A percentile compares a stretch with the other conserved stretches of the same genome.
These are phyloP conservation scores for Zasmidium citrigriseum DNA, from an alignment of 2,329 filamentous ascomycete species.

Conservation along the genomic window DNA sequence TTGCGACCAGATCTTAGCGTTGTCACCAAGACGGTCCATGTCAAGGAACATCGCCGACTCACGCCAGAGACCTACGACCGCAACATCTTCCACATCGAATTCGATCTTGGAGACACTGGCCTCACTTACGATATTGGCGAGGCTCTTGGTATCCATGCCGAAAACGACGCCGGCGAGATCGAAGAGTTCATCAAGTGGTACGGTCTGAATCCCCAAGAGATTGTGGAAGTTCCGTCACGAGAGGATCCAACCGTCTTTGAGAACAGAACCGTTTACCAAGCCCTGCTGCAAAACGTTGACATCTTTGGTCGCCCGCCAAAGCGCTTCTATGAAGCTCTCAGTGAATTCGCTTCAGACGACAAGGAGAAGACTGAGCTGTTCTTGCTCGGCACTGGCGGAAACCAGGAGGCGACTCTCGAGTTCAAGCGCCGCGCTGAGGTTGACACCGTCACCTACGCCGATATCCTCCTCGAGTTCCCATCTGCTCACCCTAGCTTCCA, in stretches of 20 bases:
- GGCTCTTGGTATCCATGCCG: constrained; percentile 91
- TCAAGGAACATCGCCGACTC: constrained; percentile 93
- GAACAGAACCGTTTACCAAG: constrained; percentile 89
- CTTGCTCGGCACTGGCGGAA: constrained; percentile 64
- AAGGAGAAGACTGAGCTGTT: constrained; percentile 79
- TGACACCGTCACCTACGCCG: constrained; percentile 87
- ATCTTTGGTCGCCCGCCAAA: constrained; percentile 97
- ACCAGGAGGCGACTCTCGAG: constrained; percentile 75
- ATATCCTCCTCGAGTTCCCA: constrained; percentile 83
- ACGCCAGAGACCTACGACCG: constrained; percentile 88
- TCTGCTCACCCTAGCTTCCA: constrained; percentile 88
- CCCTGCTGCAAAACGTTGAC: constrained; percentile 87
- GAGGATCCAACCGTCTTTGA: constrained; percentile 75
- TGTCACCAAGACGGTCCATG: constrained; percentile 83
- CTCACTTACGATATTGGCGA: constrained; percentile 97
- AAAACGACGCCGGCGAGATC: constrained; percentile 82
- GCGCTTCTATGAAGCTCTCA: constrained; percentile 92
- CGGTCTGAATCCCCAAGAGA: constrained; percentile 74
- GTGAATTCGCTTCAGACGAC: constrained; percentile 81
- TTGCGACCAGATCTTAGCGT: constrained; percentile 84
- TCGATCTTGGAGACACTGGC: constrained; percentile 87
- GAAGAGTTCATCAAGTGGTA: constrained; percentile 87
- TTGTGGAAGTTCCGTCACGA: constrained; percentile 89
- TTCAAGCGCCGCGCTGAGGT: constrained; percentile 92
- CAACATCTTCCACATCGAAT: constrained; percentile 99